phyloP scores from a whole-genome alignment of 139 green algal genomes.

The Haematococcus sp. region DNA sequence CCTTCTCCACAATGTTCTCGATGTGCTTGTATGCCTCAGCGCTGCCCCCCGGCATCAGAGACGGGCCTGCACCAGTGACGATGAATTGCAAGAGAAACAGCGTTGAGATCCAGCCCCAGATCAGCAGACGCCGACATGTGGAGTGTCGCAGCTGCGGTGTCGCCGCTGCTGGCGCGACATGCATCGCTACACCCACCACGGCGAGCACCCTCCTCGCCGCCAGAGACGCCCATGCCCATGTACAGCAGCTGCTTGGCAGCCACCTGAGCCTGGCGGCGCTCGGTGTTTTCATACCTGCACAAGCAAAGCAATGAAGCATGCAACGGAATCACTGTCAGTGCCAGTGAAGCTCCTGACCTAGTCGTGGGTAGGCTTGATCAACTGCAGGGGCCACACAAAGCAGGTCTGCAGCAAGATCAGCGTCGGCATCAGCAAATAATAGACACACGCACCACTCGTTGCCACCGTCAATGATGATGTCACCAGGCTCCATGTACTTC shows the following conservation, averaged over 20 bases:
- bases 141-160: too few relatives aligned
- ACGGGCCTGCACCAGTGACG: slow-evolving; percentile 60
- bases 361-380: background rate
- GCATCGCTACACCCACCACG: too few relatives aligned
- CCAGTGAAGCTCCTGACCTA: too few relatives aligned
- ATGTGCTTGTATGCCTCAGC: slow-evolving; percentile 83
- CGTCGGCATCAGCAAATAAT: too few relatives aligned
- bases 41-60: slow-evolving; percentile 97
- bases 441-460: slow-evolving; percentile 88
- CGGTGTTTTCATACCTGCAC: slow-evolving; percentile 96
- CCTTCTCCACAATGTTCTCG: slow-evolving; percentile 87
- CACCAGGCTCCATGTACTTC: slow-evolving; percentile 88
- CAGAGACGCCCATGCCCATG: slow-evolving; percentile 98
- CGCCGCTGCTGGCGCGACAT: too few relatives aligned
- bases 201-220: slow-evolving; percentile 95
- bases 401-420: background rate
- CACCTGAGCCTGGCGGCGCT: slow-evolving; percentile 75
- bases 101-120: too few relatives aligned
- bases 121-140: too few relatives aligned
- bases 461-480: slow-evolving; percentile 98
- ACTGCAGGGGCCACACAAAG: background rate
- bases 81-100: too few relatives aligned
- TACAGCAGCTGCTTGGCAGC: slow-evolving; percentile 87
- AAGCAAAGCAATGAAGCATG: background rate
- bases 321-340: background rate